Evolutionary conservation across 2,329 filamentous ascomycete genomes (phyloP).

Genomic region (Aspergillus puulaauensis): DNA sequence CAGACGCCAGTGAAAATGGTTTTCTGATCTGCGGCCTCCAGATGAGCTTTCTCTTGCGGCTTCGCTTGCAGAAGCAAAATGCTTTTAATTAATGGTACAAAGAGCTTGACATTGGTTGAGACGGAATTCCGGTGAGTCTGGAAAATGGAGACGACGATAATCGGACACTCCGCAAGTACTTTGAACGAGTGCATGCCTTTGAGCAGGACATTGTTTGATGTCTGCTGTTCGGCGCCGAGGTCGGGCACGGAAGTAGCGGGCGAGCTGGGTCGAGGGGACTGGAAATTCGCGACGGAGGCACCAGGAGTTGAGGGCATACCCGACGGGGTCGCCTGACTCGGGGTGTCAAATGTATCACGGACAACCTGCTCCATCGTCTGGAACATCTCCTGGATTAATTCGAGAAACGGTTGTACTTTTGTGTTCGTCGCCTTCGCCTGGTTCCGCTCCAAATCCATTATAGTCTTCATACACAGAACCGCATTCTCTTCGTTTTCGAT

Average conservation of each 20-base stretch:
- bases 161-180: slow-evolving; percentile 94
- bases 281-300: slow-evolving; percentile 64
- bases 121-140: slow-evolving; percentile 85
- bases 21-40: slow-evolving; percentile 74
- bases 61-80: slow-evolving; percentile 86
- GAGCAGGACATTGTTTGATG: slow-evolving; percentile 74
- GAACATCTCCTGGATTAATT: slow-evolving; percentile 93
- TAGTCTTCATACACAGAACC: slow-evolving; percentile 95
- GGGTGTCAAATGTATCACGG: slow-evolving; percentile 88
- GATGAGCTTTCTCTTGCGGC: slow-evolving; percentile 88
- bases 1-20: slow-evolving; percentile 91
- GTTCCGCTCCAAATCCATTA: slow-evolving; percentile 93
- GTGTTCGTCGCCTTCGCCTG: slow-evolving; percentile 78
- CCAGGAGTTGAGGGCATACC: slow-evolving; percentile 54
- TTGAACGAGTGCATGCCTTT: slow-evolving; percentile 99
- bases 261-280: slow-evolving; percentile 86
- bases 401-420: slow-evolving; percentile 85
- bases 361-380: slow-evolving; percentile 92
- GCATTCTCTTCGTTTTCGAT: slow-evolving; percentile 98
- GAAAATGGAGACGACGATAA: slow-evolving; percentile 97
- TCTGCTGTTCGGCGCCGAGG: slow-evolving; percentile 78
- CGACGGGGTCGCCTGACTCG: slow-evolving; percentile 55
- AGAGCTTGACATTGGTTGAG: slow-evolving; percentile 79
- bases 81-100: slow-evolving; percentile 90
- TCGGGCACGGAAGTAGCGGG: slow-evolving; percentile 80